Conservation (phyloP, 108 stramenopile genomes). For the Skeletonema potamos region DNA sequence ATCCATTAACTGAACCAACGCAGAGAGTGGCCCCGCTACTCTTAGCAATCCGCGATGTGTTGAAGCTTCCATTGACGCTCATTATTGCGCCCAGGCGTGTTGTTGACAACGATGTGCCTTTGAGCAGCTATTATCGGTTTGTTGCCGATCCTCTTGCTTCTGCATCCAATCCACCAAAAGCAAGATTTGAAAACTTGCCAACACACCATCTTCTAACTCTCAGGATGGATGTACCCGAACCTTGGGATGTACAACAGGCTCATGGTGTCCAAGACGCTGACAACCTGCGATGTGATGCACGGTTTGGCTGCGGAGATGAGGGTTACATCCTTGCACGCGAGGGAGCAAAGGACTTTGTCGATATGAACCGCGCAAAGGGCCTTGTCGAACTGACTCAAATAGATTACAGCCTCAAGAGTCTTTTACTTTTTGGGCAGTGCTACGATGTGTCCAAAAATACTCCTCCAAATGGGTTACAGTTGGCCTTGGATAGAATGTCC, state of each 20-base stretch:
- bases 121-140: conserved; percentile 94
- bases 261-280: conserved; percentile 90
- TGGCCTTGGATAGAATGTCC: conserved; percentile 66
- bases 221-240: conserved; percentile 93
- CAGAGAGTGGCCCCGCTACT: conserved; percentile 87
- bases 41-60: conserved; percentile 65
- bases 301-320: conserved; percentile 66
- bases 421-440: conserved; percentile 94
- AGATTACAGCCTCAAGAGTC: conserved; percentile 84
- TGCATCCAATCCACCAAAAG: conserved; percentile 51
- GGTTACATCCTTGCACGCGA: conserved; percentile 25
- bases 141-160: conserved; percentile 69
- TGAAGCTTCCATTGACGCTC: conserved; percentile 71
- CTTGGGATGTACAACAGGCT: conserved; percentile 95
- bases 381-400: conserved; percentile 61
- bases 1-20: conserved; percentile 87
- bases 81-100: conserved; percentile 64
- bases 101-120: conserved; percentile 78
- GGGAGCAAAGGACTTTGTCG: not conserved
- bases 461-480: conserved; percentile 94
- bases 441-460: conserved; percentile 60
- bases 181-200: conserved; percentile 86
- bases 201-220: conserved; percentile 89
- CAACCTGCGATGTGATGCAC: conserved; percentile 89
- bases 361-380: not conserved